Evolutionary conservation across 176 grass and related monocot species (phyloP).

Genomic region (Aegilops sharonensis): DNA sequence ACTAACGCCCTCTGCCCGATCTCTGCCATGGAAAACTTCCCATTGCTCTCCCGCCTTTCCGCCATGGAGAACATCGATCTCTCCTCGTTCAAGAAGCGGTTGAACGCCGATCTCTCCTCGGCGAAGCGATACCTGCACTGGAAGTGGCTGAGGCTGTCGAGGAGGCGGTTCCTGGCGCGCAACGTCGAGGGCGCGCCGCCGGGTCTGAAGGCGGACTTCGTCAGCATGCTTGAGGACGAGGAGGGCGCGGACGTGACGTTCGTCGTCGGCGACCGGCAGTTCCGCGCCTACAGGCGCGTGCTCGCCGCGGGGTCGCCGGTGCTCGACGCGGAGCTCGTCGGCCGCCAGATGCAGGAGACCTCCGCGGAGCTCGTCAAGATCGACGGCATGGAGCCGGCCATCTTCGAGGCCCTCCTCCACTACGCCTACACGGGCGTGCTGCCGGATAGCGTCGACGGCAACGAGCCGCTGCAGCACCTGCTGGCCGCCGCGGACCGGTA

Average conservation of each 20-base stretch:
- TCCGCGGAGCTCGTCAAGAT: background rate
- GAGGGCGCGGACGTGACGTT: background rate
- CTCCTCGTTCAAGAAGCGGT: background rate
- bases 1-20: background rate
- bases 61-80: background rate
- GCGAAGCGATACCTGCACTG: background rate
- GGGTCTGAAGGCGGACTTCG: background rate
- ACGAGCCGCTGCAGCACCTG: background rate
- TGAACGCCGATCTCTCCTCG: background rate
- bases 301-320: background rate
- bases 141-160: background rate
- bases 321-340: constrained; percentile 13
- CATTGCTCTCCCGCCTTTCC: background rate
- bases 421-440: background rate
- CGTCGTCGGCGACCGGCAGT: background rate
- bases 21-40: background rate
- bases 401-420: constrained; percentile 17
- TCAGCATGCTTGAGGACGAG: background rate
- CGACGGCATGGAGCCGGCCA: constrained; percentile 10
- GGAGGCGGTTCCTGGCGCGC: background rate
- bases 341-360: background rate
- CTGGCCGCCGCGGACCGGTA: constrained; percentile 10
- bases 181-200: background rate
- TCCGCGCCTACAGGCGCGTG: background rate
- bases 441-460: background rate